Conservation (phyloP, 2,329 filamentous ascomycete species). For the Curvularia lunata region DNA sequence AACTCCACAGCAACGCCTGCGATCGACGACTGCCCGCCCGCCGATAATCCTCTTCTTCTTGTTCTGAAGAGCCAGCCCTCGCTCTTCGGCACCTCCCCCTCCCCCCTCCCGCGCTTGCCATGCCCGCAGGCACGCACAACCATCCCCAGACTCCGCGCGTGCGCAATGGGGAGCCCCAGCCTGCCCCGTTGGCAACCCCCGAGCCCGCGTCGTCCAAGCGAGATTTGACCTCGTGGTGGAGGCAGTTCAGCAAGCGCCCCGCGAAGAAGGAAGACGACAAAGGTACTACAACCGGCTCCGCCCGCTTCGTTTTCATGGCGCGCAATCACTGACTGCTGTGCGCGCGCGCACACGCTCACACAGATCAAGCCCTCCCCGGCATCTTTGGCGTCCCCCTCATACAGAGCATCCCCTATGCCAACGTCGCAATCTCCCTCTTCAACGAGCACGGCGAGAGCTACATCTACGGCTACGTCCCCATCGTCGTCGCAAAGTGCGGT, state of each 20-base stretch:
- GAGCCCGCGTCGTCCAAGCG: slow-evolving; percentile 81
- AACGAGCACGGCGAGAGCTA: slow-evolving; percentile 93
- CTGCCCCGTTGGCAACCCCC: slow-evolving; percentile 54
- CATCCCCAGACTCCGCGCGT: slow-evolving; percentile 51
- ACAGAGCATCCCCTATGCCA: slow-evolving; percentile 95
- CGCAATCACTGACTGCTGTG: slow-evolving; percentile 32
- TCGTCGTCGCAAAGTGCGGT: slow-evolving; percentile 97
- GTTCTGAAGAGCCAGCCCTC: slow-evolving; percentile 32
- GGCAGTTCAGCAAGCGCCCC: slow-evolving; percentile 76
- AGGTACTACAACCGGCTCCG: slow-evolving; percentile 53
- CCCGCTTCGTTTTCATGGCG: slow-evolving; percentile 20
- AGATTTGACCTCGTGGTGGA: slow-evolving; percentile 97
- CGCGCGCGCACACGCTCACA: slow-evolving; percentile 13
- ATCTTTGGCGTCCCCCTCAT: slow-evolving; percentile 95
- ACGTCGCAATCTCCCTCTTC: slow-evolving; percentile 94
- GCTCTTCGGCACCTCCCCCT: slow-evolving; percentile 25
- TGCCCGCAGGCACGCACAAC: slow-evolving; percentile 50
- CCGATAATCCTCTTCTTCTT: slow-evolving; percentile 15
- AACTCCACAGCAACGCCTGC: slow-evolving; percentile 28
- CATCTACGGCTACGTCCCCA: slow-evolving; percentile 98
- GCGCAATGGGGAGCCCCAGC: slow-evolving; percentile 53
- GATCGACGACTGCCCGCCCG: slow-evolving; percentile 18
- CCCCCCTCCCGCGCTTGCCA: slow-evolving; percentile 27
- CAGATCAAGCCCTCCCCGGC: slow-evolving; percentile 64
- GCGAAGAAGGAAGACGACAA: slow-evolving; percentile 68